Conservation (phyloP, 2,329 filamentous ascomycete species). For the Ilyonectria destructans region DNA sequence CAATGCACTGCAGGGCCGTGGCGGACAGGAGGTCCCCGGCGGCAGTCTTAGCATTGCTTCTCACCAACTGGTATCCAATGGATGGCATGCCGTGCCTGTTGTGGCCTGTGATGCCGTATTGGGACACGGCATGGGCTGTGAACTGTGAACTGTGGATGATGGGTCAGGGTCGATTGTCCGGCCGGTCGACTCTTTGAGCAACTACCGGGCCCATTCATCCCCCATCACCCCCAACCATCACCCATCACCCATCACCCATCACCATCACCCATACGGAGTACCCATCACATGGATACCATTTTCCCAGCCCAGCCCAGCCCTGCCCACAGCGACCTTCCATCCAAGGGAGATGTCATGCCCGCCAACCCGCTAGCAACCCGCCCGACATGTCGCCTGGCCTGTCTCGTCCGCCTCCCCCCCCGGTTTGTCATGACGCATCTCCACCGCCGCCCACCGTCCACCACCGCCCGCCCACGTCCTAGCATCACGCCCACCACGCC, state of each 20-base stretch:
- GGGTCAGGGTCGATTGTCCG: background rate
- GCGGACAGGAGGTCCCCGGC: constrained; percentile 16
- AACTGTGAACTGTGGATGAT: constrained; percentile 14
- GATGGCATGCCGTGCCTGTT: constrained; percentile 30
- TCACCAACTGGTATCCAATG: constrained; percentile 28
- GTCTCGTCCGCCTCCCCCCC: constrained; percentile 14
- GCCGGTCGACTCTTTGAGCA: background rate
- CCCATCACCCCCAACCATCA: background rate
- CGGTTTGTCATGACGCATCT: constrained; percentile 35
- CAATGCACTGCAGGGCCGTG: constrained; percentile 23
- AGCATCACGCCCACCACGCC: constrained; percentile 21
- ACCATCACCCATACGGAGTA: background rate
- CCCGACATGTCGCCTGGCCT: constrained; percentile 1
- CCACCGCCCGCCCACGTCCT: constrained; percentile 32
- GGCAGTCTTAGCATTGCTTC: constrained; percentile 4
- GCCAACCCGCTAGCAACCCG: constrained; percentile 9
- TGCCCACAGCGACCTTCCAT: background rate
- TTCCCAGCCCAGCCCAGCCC: constrained; percentile 1
- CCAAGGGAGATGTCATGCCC: constrained; percentile 22
- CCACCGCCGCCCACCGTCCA: constrained; percentile 29
- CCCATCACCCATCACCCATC: no score
- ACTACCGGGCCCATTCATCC: constrained; percentile 13
- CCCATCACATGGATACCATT: constrained; percentile 5
- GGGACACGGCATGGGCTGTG: constrained; percentile 29
- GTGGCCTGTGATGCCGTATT: constrained; percentile 27